These are phyloP conservation scores for Rhodosporidiobolus sp. DNA, from an alignment of 768 basidiomycete genomes.

Conservation along the genomic window DNA sequence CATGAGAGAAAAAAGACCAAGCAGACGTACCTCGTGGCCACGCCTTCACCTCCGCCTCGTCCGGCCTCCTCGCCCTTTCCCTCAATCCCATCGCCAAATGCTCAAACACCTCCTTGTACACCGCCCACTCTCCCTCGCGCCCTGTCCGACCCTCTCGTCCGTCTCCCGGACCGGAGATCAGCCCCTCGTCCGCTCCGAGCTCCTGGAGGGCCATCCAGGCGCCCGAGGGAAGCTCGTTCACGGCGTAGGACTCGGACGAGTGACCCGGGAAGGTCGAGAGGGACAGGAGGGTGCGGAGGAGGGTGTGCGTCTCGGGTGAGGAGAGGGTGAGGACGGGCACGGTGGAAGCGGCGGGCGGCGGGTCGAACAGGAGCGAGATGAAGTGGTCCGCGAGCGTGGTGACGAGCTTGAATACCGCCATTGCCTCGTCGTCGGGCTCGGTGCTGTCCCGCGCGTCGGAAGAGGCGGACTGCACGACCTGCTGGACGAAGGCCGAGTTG, in stretches of 20 bases:
- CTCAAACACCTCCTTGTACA: slow-evolving; percentile 33
- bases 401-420: slow-evolving; percentile 41
- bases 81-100: slow-evolving; percentile 28
- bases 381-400: slow-evolving; percentile 39
- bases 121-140: slow-evolving; percentile 21
- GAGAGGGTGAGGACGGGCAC: slow-evolving; percentile 7
- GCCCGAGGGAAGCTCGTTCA: slow-evolving; percentile 30
- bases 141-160: slow-evolving; percentile 22
- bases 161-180: slow-evolving; percentile 16
- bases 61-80: slow-evolving; percentile 30
- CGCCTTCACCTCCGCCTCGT: slow-evolving; percentile 6
- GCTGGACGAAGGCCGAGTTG: neutral
- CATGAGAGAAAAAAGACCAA: no score
- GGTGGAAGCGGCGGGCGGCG: slow-evolving; percentile 2
- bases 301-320: slow-evolving; percentile 15
- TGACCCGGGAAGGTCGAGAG: slow-evolving; percentile 40
- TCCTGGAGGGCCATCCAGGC: slow-evolving; percentile 43
- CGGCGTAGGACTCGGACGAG: slow-evolving; percentile 25
- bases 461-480: neutral
- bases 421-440: slow-evolving; percentile 28
- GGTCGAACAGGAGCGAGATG: slow-evolving; percentile 33
- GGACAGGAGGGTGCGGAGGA: slow-evolving; percentile 35
- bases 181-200: slow-evolving; percentile 36
- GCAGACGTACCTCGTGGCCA: slow-evolving; percentile 41
- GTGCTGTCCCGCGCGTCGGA: slow-evolving; percentile 20